Conservation (phyloP, 208 protist genomes). For the Porcisia deanei region DNA sequence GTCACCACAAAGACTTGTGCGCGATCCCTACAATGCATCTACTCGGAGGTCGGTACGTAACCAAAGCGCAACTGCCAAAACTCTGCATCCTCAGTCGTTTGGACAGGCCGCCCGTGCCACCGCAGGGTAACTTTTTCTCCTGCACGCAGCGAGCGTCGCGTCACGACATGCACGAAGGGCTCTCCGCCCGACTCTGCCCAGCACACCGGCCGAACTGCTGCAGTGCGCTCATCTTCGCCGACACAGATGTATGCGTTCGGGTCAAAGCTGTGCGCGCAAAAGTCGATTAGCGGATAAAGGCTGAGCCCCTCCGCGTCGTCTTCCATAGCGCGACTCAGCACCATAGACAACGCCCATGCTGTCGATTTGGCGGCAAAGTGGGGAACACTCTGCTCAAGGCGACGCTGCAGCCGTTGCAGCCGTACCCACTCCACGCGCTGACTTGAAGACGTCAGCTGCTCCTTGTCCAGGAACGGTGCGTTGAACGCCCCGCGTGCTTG, state of each 20-base stretch:
- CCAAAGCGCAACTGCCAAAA: constrained; percentile 83
- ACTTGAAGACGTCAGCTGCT: constrained; percentile 32
- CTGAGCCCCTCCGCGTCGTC: constrained; percentile 56
- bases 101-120: constrained; percentile 46
- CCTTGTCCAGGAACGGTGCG: constrained; percentile 73
- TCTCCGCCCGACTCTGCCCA: constrained; percentile 36
- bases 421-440: constrained; percentile 73
- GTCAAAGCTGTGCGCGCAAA: constrained; percentile 68
- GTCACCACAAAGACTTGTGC: neutral
- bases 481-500: constrained; percentile 58
- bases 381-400: constrained; percentile 77
- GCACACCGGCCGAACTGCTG: constrained; percentile 13
- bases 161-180: constrained; percentile 62
- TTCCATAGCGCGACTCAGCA: constrained; percentile 56
- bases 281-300: constrained; percentile 83
- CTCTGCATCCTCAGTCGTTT: constrained; percentile 59
- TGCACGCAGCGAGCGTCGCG: constrained; percentile 35
- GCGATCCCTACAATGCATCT: neutral
- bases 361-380: constrained; percentile 80
- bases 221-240: constrained; percentile 1
- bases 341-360: constrained; percentile 84
- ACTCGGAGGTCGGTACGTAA: constrained; percentile 48
- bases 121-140: constrained; percentile 63
- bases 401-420: constrained; percentile 49
- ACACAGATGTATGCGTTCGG: constrained; percentile 50